Evolutionary conservation across 2,329 filamentous ascomycete genomes (phyloP).

Genomic region (Gliomastix tumulicola): DNA sequence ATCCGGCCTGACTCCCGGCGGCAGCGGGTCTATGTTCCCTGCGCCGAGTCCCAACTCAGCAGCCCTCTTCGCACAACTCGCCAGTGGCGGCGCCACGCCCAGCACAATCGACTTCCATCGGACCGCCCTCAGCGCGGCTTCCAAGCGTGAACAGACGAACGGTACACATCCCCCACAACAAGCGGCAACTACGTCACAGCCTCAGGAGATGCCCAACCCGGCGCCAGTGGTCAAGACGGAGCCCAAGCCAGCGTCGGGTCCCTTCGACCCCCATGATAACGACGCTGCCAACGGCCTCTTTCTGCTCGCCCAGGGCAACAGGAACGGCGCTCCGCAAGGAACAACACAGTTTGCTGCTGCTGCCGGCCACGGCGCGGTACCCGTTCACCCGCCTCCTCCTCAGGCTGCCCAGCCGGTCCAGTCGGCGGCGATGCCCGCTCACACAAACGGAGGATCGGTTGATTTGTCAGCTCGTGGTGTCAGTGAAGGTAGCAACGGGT

Average conservation of each 20-base stretch:
- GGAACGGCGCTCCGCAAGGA: conserved; percentile 47
- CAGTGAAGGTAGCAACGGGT: conserved; percentile 65
- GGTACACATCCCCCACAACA: conserved; percentile 18
- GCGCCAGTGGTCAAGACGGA: conserved; percentile 35
- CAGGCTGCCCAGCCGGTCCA: no score
- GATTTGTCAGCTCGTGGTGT: conserved; percentile 40
- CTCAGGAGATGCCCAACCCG: conserved; percentile 42
- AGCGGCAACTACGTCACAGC: conserved; percentile 39
- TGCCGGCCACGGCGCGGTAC: conserved; percentile 32
- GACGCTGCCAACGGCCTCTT: conserved; percentile 93
- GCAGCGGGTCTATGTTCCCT: conserved; percentile 95
- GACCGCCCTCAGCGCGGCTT: conserved; percentile 76
- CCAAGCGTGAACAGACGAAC: conserved; percentile 46
- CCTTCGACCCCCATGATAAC: conserved; percentile 84
- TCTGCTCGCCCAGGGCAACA: conserved; percentile 77
- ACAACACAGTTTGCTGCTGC: conserved; percentile 42
- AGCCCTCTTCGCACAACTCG: conserved; percentile 71
- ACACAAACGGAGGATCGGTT: conserved; percentile 37
- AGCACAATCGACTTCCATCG: conserved; percentile 91
- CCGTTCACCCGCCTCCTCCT: conserved; percentile 38
- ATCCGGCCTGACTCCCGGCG: conserved; percentile 87
- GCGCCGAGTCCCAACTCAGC: conserved; percentile 82
- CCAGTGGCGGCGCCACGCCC: conserved; percentile 79
- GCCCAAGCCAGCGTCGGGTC: conserved; percentile 47
- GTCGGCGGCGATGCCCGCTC: conserved; percentile 38